Conservation (phyloP, 306 rosid species). For the Pyrus bretschneideri region DNA sequence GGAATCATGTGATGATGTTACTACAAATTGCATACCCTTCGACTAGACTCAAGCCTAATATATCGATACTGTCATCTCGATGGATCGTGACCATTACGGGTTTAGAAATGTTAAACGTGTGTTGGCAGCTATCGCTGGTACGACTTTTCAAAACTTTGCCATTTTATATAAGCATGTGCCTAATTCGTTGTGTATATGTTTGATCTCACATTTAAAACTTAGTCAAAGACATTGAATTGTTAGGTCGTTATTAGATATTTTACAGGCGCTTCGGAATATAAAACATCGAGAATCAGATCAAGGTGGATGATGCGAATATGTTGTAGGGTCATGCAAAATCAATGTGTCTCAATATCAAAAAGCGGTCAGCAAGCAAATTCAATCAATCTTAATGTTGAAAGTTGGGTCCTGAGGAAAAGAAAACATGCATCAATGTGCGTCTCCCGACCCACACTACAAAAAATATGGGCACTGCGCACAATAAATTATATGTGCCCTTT, state of each 20-base stretch:
- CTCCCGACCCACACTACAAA: not conserved
- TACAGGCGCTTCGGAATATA: too few relatives aligned
- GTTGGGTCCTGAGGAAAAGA: not conserved
- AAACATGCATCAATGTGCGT: not conserved
- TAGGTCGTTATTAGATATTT: not conserved
- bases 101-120: too few relatives aligned
- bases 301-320: not conserved
- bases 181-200: not conserved
- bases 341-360: not conserved
- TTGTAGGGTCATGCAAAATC: not conserved
- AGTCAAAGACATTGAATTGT: not conserved
- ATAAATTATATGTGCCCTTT: too few relatives aligned
- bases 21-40: not conserved
- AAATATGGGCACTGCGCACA: too few relatives aligned
- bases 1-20: not conserved
- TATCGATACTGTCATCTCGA: not conserved
- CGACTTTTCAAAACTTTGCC: not conserved
- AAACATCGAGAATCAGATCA: not conserved
- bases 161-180: not conserved
- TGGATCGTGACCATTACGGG: too few relatives aligned
- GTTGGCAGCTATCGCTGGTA: fast-evolving
- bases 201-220: not conserved
- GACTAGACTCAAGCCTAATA: not conserved
- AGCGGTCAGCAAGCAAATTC: not conserved
- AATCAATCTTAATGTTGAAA: not conserved